These are phyloP conservation scores for Gossypium mustelinum DNA, from an alignment of 345 rosid genomes.

Conservation along the genomic window DNA sequence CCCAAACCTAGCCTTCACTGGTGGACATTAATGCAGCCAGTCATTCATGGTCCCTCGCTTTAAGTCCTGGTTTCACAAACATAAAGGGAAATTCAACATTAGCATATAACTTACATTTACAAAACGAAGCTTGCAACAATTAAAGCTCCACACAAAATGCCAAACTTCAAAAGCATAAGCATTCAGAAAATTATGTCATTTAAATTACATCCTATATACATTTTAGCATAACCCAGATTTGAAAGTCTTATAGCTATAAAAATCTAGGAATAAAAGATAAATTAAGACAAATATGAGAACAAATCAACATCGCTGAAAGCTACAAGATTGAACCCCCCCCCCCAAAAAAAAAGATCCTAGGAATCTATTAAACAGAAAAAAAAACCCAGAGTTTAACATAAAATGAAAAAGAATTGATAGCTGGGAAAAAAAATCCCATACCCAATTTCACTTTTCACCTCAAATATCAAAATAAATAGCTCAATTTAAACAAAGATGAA, in stretches of 20 bases:
- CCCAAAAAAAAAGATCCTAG: not conserved
- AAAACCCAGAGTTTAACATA: not conserved
- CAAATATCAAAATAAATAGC: slow-evolving; percentile 5
- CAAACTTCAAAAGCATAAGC: slow-evolving; percentile 8
- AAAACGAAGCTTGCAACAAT: slow-evolving; percentile 11
- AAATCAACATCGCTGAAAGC: slow-evolving; percentile 19
- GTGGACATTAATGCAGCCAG: slow-evolving; percentile 9
- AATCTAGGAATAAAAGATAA: not conserved
- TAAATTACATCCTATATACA: slow-evolving; percentile 11
- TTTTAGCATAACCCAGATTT: slow-evolving; percentile 9
- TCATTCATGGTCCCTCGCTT: slow-evolving; percentile 13
- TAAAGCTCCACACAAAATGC: not conserved
- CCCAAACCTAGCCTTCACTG: slow-evolving; percentile 18
- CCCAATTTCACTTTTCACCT: slow-evolving; percentile 12
- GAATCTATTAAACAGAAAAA: not conserved
- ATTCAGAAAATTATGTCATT: slow-evolving; percentile 11
- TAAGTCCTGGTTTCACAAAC: slow-evolving; percentile 27
- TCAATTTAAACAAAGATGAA: not conserved
- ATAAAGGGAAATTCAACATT: slow-evolving; percentile 7
- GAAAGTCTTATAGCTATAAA: not conserved
- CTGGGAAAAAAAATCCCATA: slow-evolving; percentile 14
- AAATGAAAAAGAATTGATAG: slow-evolving; percentile 14
- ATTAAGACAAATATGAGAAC: not conserved
- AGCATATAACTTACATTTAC: slow-evolving; percentile 4
- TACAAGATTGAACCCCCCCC: not conserved